Conservation (phyloP, 2,329 filamentous ascomycete species). For the Gnomoniopsis smithogilvyi region DNA sequence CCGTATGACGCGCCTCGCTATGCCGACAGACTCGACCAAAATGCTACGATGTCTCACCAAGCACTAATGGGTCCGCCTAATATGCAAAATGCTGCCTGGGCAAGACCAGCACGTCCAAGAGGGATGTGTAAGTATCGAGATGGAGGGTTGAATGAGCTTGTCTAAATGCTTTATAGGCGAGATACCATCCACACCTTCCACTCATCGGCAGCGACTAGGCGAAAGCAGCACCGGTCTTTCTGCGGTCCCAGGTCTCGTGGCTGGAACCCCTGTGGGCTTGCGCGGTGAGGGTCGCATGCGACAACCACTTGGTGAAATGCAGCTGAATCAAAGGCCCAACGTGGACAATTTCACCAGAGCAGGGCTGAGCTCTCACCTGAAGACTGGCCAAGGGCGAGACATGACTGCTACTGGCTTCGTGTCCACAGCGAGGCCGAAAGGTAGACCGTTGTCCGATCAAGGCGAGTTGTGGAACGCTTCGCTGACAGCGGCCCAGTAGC, state of each 20-base stretch:
- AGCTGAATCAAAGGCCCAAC: constrained; percentile 3
- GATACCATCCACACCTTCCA: constrained; percentile 31
- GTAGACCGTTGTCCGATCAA: background rate
- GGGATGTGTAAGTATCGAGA: constrained; percentile 14
- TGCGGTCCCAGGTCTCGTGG: constrained; percentile 28
- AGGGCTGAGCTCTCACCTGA: constrained; percentile 17
- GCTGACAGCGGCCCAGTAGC: constrained; percentile 2
- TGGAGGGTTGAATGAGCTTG: background rate
- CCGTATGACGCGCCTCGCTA: constrained; percentile 2
- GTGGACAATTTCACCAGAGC: constrained; percentile 8
- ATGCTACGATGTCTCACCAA: background rate
- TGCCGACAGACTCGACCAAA: background rate
- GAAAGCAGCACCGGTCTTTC: constrained; percentile 24
- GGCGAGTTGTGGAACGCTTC: too few relatives aligned
- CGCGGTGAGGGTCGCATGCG: constrained; percentile 11
- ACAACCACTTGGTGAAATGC: background rate
- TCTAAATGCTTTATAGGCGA: constrained; percentile 21
- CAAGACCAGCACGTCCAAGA: constrained; percentile 12
- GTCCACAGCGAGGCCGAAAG: constrained; percentile 7
- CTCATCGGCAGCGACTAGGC: constrained; percentile 26
- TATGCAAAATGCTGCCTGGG: constrained; percentile 10
- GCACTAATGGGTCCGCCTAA: constrained; percentile 4
- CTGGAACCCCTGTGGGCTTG: constrained; percentile 23
- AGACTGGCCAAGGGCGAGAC: constrained; percentile 12
- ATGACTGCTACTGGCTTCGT: background rate